Evolutionary conservation across 129 eudicot genomes (phyloP).

Genomic region (Helichrysum umbraculigerum): DNA sequence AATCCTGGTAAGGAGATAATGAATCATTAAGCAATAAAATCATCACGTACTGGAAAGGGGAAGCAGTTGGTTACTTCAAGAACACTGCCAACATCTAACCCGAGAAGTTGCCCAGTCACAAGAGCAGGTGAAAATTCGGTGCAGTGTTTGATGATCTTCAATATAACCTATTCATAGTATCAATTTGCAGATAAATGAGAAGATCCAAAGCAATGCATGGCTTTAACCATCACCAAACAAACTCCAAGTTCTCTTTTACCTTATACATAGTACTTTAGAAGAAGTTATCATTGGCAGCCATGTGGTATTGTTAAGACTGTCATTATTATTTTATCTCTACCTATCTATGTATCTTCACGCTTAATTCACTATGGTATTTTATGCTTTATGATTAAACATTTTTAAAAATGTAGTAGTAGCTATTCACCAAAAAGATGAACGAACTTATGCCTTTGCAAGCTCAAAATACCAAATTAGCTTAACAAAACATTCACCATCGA

Average conservation of each 20-base stretch:
- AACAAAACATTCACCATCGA: background rate
- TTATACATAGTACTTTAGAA: background rate
- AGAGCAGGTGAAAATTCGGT: constrained; percentile 86
- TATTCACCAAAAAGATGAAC: background rate
- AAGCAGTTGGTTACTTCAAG: constrained; percentile 99
- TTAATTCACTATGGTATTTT: background rate
- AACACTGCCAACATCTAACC: constrained; percentile 98
- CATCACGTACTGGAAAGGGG: constrained; percentile 82
- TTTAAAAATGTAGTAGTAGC: background rate
- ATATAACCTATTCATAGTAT: constrained; percentile 59
- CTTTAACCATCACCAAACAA: background rate
- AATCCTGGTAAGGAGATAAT: background rate
- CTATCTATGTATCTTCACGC: background rate
- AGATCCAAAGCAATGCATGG: background rate
- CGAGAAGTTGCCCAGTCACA: constrained; percentile 96
- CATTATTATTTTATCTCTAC: background rate
- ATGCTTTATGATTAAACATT: background rate
- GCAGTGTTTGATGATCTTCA: constrained; percentile 97
- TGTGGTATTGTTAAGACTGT: background rate
- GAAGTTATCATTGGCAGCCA: background rate
- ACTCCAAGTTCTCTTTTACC: background rate
- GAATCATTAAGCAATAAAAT: background rate
- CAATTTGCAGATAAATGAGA: background rate
- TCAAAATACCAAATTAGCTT: background rate
- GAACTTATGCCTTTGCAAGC: background rate